Conservation (phyloP, 177 flowering plant genomes). For the Vitis hybrid region DNA sequence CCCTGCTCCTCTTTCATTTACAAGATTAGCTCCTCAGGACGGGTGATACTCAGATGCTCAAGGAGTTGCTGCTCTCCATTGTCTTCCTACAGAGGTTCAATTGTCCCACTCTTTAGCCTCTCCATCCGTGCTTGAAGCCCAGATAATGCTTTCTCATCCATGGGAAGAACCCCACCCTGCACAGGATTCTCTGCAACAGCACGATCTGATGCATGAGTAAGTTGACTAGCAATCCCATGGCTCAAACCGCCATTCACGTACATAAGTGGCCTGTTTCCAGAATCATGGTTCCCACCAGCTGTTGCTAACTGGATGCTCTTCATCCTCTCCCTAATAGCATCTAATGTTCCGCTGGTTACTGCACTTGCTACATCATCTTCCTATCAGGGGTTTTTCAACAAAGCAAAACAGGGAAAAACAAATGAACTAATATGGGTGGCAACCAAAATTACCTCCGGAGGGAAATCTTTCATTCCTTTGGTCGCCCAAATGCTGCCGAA, state of each 20-base stretch:
- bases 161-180: slow-evolving; percentile 71
- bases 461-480: slow-evolving; percentile 65
- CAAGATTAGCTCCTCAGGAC: not conserved
- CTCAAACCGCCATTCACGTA: slow-evolving; percentile 45
- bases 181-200: slow-evolving; percentile 35
- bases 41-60: not conserved
- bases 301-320: slow-evolving; percentile 88
- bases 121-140: slow-evolving; percentile 99
- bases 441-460: slow-evolving; percentile 55
- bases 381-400: not conserved
- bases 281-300: slow-evolving; percentile 61
- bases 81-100: slow-evolving; percentile 46
- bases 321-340: slow-evolving; percentile 95
- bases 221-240: slow-evolving; percentile 38
- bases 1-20: not conserved
- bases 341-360: slow-evolving; percentile 80
- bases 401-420: not conserved
- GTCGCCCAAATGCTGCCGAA: slow-evolving; percentile 43
- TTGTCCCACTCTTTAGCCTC: slow-evolving; percentile 89
- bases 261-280: slow-evolving; percentile 47
- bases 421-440: not conserved
- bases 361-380: slow-evolving; percentile 23
- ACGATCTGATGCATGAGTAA: slow-evolving; percentile 32
- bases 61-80: not conserved
- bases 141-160: slow-evolving; percentile 95